Percentiles rank a stretch among this genome's conserved stretches.
Evolutionary conservation across 148 eudicot species (phyloP).

Genomic region (Spergularia bocconei): DNA sequence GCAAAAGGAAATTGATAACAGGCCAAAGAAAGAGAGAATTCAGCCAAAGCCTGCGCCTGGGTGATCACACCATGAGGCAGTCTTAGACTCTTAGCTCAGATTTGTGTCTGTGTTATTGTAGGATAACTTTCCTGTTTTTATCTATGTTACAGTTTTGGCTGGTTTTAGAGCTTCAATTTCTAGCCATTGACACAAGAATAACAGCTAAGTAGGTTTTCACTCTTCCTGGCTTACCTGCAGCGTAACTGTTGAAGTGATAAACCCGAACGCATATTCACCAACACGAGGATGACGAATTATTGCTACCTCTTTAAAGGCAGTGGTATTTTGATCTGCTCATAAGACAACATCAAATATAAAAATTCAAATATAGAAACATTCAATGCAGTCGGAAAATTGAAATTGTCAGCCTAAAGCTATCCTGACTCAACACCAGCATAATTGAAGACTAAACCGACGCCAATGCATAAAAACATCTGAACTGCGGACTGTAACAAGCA

Average conservation of each 20-base stretch:
- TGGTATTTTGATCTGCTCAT: conserved; percentile 73
- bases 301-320: conserved; percentile 95
- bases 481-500: neutral
- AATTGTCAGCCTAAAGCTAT: neutral
- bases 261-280: conserved; percentile 94
- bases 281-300: conserved; percentile 91
- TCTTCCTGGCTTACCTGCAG: conserved; percentile 50
- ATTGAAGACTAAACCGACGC: neutral
- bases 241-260: conserved; percentile 68
- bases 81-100: neutral
- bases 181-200: neutral
- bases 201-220: neutral
- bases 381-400: neutral
- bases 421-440: conserved; percentile 1
- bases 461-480: neutral
- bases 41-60: neutral
- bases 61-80: neutral
- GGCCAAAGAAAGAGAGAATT: neutral
- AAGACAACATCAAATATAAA: conserved; percentile 3
- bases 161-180: neutral
- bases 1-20: neutral
- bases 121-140: neutral
- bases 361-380: neutral
- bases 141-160: neutral
- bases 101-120: neutral